Evolutionary conservation across 805 yeast genomes (phyloP).

Genomic region (Barnettozyma populi): DNA sequence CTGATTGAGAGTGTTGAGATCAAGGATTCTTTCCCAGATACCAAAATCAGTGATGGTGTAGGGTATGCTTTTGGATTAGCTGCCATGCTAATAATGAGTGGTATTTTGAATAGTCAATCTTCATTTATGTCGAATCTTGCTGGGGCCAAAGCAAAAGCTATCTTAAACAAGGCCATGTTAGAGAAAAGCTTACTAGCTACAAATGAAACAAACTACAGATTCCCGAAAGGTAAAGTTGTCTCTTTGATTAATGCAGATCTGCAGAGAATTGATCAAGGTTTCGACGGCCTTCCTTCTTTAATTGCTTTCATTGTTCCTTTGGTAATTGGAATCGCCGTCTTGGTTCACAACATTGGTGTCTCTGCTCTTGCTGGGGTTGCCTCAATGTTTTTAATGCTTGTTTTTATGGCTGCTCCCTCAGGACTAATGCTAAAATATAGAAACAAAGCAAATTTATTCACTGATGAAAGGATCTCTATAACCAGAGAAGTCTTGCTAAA

Average conservation of each 20-base stretch:
- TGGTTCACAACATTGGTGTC: conserved; percentile 61
- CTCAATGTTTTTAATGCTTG: conserved; percentile 36
- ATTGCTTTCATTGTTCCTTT: conserved; percentile 49
- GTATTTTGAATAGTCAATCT: conserved; percentile 53
- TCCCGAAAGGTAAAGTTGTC: conserved; percentile 62
- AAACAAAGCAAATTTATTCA: conserved; percentile 42
- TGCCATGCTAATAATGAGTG: conserved; percentile 41
- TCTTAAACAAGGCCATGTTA: conserved; percentile 61
- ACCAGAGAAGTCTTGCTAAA: conserved; percentile 54
- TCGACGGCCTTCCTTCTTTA: conserved; percentile 55
- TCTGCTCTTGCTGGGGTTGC: conserved; percentile 61
- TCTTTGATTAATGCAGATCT: conserved; percentile 76
- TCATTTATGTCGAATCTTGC: conserved; percentile 50
- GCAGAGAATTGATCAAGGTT: conserved; percentile 69
- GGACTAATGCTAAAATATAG: conserved; percentile 42
- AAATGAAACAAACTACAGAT: conserved; percentile 48
- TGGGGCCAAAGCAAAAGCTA: conserved; percentile 65
- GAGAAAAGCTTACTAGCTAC: conserved; percentile 59
- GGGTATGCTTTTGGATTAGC: conserved; percentile 72
- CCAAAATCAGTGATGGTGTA: conserved; percentile 47
- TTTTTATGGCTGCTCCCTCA: conserved; percentile 37
- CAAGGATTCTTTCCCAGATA: conserved; percentile 33
- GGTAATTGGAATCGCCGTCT: conserved; percentile 50
- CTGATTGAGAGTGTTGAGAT: conserved; percentile 45
- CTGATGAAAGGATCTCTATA: conserved; percentile 55